Evolutionary conservation across 345 rosid genomes (phyloP).

Genomic region (Cardiospermum halicacabum): DNA sequence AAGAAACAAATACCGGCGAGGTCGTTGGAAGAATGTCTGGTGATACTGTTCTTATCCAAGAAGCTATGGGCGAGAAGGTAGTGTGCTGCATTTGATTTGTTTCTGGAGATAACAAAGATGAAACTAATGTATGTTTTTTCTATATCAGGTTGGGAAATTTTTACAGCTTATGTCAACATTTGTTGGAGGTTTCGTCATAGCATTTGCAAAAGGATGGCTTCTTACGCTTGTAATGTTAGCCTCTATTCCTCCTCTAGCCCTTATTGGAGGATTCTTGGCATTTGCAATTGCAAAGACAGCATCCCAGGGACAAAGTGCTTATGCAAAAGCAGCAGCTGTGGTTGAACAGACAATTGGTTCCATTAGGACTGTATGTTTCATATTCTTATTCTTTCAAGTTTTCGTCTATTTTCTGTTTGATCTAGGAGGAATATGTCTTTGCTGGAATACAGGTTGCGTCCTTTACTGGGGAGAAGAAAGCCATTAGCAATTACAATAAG

Average conservation of each 20-base stretch:
- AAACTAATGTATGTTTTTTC: neutral
- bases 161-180: conserved; percentile 67
- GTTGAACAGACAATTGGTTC: conserved; percentile 82
- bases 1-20: conserved; percentile 82
- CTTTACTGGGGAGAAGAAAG: conserved; percentile 82
- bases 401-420: neutral
- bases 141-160: conserved; percentile 77
- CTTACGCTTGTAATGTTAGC: conserved; percentile 70
- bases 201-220: conserved; percentile 83
- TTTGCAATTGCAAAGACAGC: conserved; percentile 51
- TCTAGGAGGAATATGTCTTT: neutral
- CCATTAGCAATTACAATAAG: conserved; percentile 53
- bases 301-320: conserved; percentile 62
- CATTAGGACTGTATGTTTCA: conserved; percentile 61
- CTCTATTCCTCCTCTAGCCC: conserved; percentile 61
- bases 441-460: conserved; percentile 62
- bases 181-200: conserved; percentile 67
- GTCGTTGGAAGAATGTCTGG: conserved; percentile 97
- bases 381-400: neutral
- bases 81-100: neutral
- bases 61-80: conserved; percentile 98
- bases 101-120: neutral
- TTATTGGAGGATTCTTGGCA: conserved; percentile 56
- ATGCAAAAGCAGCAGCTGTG: conserved; percentile 63
- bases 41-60: conserved; percentile 88